Base-by-base conservation (phyloP, 2,329 filamentous ascomycete species). In the Scedosporium apiospermum region DNA sequence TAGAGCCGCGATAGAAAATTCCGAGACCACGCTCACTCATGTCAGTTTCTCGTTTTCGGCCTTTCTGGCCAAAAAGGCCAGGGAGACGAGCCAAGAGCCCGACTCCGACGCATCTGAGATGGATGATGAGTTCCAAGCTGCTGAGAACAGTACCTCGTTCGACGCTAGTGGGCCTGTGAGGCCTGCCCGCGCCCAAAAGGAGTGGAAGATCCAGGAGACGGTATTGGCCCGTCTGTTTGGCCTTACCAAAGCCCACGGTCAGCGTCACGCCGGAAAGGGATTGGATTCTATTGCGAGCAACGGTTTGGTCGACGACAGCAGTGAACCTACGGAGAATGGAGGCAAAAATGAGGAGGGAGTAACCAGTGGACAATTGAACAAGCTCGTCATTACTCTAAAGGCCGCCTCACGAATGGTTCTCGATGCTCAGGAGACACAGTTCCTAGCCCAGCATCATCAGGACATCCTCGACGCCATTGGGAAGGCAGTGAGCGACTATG, bases 11-110 rank as follows among this genome's bases (percentile, higher is more conserved):
- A 72, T 88, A 26, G 75, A 75, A 10, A 81, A 82, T 65, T 87
- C 81, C 1, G 76, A 80, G 2, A 75, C 79, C 1, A 83, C 82
- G 0, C 73, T 88, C 23, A 79, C 75, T 23, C 78, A 80, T 57
- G 72, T 88, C 27, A 78, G 80, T 60, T 71, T 88, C 14, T 88
- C 85, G 4, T 80, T 88, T 63, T 88, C 85, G 0, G 76, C 82
- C 41, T 65, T 66, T 3, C 72, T 87, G 16, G 83, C 82, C 1
- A 69, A 69, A 27, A 71, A 72, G 49, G 71, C 81, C 7, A 71
- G 76, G 34, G 73, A 71, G 58, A 71, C 73, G 1, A 67, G 71
- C 7, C 68, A 70, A 12, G 75, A 76, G 57, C 74, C 73, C 12
- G 77, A 80, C 26, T 69, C 73, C 4, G 78, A 82, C 21, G 80